phyloP scores from a whole-genome alignment of 768 basidiomycete species.

The Daedaleopsis sinensis region DNA sequence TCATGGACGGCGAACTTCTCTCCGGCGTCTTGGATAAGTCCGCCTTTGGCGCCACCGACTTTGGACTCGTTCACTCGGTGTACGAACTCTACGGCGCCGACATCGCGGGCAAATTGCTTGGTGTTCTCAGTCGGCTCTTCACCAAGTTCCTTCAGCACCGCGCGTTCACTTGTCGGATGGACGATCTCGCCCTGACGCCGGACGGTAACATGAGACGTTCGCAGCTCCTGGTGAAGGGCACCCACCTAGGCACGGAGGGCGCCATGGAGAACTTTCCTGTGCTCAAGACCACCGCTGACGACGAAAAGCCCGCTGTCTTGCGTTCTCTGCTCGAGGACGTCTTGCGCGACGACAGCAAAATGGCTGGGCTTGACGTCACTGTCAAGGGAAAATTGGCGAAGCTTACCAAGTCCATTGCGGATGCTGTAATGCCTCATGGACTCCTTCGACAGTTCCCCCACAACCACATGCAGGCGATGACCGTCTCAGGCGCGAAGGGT shows the following conservation, averaged over 20 bases:
- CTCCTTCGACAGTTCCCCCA: constrained; percentile 93
- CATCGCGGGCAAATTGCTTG: constrained; percentile 86
- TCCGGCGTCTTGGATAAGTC: constrained; percentile 97
- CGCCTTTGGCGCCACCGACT: constrained; percentile 94
- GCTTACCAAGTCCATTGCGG: constrained; percentile 88
- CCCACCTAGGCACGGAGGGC: constrained; percentile 79
- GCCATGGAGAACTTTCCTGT: constrained; percentile 92
- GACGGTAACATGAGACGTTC: constrained; percentile 74
- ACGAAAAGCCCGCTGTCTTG: constrained; percentile 61
- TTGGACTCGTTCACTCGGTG: constrained; percentile 95
- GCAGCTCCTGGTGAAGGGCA: constrained; percentile 66
- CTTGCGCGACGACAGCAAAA: constrained; percentile 92
- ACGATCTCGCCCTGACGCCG: constrained; percentile 89
- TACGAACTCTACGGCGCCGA: constrained; percentile 94
- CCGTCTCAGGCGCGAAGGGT: constrained; percentile 96
- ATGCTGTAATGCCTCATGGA: constrained; percentile 82
- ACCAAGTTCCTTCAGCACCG: constrained; percentile 97
- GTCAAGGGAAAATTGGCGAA: constrained; percentile 85
- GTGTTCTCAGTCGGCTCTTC: constrained; percentile 90
- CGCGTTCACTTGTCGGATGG: constrained; percentile 98
- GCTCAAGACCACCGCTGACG: constrained; percentile 49
- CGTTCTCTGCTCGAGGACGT: constrained; percentile 84
- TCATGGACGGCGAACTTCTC: constrained; percentile 92
- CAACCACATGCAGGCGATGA: constrained; percentile 99
- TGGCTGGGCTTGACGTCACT: constrained; percentile 94